Evolutionary conservation across 2,329 filamentous ascomycete species (phyloP).

Genomic region (Biscogniauxia sp.): DNA sequence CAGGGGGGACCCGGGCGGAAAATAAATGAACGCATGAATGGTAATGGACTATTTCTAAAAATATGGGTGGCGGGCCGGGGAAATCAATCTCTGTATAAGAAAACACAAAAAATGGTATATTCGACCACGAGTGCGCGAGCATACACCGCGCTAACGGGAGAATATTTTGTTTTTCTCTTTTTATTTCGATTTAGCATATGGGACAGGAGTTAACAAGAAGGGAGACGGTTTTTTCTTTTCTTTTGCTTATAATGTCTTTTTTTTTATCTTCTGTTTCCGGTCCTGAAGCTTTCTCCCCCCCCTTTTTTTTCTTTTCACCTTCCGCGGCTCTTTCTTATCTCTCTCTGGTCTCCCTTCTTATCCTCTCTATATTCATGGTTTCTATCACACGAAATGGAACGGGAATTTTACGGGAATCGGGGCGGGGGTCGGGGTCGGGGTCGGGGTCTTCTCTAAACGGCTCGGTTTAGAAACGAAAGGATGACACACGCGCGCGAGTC

Average conservation of each 20-base stretch:
- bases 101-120: conserved; percentile 3
- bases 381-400: too few relatives aligned
- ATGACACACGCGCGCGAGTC: too few relatives aligned
- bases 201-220: conserved; percentile 27
- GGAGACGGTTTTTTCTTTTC: conserved; percentile 22
- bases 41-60: neutral
- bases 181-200: conserved; percentile 23
- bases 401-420: too few relatives aligned
- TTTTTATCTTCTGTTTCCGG: neutral
- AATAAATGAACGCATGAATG: conserved; percentile 7
- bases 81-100: conserved; percentile 16
- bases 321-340: neutral
- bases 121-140: conserved; percentile 6
- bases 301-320: neutral
- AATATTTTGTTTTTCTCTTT: conserved; percentile 1
- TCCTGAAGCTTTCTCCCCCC: neutral
- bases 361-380: neutral
- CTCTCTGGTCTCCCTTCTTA: neutral
- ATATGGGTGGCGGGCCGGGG: neutral
- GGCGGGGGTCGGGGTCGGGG: too few relatives aligned
- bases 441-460: too few relatives aligned
- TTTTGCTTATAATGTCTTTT: conserved; percentile 14
- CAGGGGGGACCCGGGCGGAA: too few relatives aligned
- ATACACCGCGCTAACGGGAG: conserved; percentile 10
- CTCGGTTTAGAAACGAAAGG: too few relatives aligned